Evolutionary conservation across 208 protist species (phyloP), one percentile per base, ranked within the genome.

Genomic region (Lotmaria passim): DNA sequence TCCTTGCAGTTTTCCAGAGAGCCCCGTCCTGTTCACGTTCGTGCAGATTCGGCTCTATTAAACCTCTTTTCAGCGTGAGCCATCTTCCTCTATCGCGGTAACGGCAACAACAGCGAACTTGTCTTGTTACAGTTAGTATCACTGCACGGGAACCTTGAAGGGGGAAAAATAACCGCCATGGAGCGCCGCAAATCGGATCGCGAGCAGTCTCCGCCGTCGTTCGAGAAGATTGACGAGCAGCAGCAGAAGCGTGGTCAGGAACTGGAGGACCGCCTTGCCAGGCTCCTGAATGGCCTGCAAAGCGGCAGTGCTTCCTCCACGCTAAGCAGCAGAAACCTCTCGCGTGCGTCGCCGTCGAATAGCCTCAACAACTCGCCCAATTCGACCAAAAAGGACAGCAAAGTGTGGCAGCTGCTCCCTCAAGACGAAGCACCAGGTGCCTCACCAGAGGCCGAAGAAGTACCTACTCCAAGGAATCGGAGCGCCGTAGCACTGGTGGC

Each of bases 181-280:
- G 38, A 61, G 23, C 23, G 55, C 24, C 30, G 36, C 38, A 61
- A 44, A 2, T 30, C 38, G 6, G 38, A 17, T 30, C 38, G 38
- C 24, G 38, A 24, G 24, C 36, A 30, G 4, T 44, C 55, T 24
- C 55, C 55, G 7, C 36, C 33, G 1, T 1, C 38, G 24, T 11
- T 15, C 23, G 55, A 61, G 38, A 47, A 47, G 24, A 21, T 51
- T 12, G 57, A 63, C 23, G 57, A 51, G 41, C 41, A 47, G 19
- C 57, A 51, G 41, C 36, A 51, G 24, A 51, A 38, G 57, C 4
- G 41, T 26, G 23, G 24, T 38, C 36, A 51, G 57, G 57, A 63
- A 17, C 41, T 63, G 41, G 36, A 51, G 26, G 57, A 63, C 12
- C 41, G 57, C 41, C 17, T 63, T 6, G 57, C 48, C 41, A 14